phyloP scores from a whole-genome alignment of 2,329 filamentous ascomycete species.

The Fusarium sp. region DNA sequence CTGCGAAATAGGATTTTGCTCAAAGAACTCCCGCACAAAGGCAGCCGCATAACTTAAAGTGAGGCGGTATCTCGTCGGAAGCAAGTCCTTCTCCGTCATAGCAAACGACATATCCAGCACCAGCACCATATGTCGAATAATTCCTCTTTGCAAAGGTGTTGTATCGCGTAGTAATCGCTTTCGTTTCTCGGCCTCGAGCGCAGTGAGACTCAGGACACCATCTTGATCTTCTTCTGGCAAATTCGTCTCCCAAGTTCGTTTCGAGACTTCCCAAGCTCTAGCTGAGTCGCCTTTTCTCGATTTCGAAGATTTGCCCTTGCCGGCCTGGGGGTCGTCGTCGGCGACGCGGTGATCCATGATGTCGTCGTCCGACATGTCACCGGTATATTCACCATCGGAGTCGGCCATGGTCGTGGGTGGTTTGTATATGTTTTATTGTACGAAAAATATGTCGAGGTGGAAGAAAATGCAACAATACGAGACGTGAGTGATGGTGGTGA shows the following conservation, averaged over 20 bases:
- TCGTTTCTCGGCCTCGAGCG: constrained; percentile 85
- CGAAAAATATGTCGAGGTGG: background rate
- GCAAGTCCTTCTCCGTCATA: constrained; percentile 94
- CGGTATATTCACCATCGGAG: constrained; percentile 77
- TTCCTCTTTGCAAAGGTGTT: constrained; percentile 93
- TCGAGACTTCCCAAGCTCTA: constrained; percentile 74
- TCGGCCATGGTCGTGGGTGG: constrained; percentile 68
- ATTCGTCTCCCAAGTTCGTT: constrained; percentile 77
- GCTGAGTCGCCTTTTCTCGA: constrained; percentile 54
- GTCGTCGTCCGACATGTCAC: constrained; percentile 73
- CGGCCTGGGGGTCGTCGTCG: constrained; percentile 50
- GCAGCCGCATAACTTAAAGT: constrained; percentile 84
- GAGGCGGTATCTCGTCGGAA: constrained; percentile 86
- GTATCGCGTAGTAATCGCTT: constrained; percentile 87
- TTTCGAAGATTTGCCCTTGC: constrained; percentile 46
- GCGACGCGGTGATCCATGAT: constrained; percentile 62
- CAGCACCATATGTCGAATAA: constrained; percentile 94
- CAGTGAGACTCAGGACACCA: constrained; percentile 80
- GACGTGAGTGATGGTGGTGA: constrained; percentile 23
- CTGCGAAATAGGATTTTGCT: constrained; percentile 98
- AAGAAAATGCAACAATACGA: constrained; percentile 5
- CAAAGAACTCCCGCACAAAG: constrained; percentile 95
- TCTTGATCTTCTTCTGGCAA: constrained; percentile 77
- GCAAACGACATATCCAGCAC: constrained; percentile 92
- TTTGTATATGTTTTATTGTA: background rate